These are phyloP conservation scores for Alternaria postmessia DNA, from an alignment of 2,329 filamentous ascomycete genomes.

Conservation along the genomic window DNA sequence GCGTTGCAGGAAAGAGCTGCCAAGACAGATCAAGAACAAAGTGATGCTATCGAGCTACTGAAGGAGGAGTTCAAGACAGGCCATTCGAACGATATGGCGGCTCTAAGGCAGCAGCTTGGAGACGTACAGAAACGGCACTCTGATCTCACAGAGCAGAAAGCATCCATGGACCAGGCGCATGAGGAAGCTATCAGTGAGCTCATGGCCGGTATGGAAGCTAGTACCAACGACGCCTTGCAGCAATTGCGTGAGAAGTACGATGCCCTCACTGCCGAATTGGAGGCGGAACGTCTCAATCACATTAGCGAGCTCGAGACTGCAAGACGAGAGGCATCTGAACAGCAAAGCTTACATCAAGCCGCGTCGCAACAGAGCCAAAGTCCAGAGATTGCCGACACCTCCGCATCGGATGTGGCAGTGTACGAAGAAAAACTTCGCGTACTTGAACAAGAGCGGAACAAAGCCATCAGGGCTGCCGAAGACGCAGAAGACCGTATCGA, in stretches of 20 bases:
- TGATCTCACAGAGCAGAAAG: constrained; percentile 41
- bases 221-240: constrained; percentile 42
- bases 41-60: constrained; percentile 41
- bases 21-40: constrained; percentile 40
- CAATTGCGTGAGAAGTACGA: constrained; percentile 47
- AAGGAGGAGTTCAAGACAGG: constrained; percentile 41
- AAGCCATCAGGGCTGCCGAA: constrained; percentile 29
- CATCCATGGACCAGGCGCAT: constrained; percentile 40
- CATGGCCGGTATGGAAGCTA: constrained; percentile 46
- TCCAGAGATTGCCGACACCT: constrained; percentile 16
- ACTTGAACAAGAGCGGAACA: constrained; percentile 29
- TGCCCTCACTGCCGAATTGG: constrained; percentile 31
- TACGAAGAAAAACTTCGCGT: constrained; percentile 23
- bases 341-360: constrained; percentile 24
- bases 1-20: constrained; percentile 32
- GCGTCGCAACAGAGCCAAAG: constrained; percentile 28
- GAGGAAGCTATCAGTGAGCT: constrained; percentile 48
- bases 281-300: constrained; percentile 29
- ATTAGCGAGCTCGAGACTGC: constrained; percentile 31
- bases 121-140: constrained; percentile 36
- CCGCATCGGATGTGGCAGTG: constrained; percentile 18
- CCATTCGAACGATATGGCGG: constrained; percentile 37
- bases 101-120: constrained; percentile 38
- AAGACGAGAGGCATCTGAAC: constrained; percentile 26
- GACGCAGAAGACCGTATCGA: constrained; percentile 47